These are phyloP conservation scores for Taiozyma sp. DNA, from an alignment of 1,139 yeast genomes.

Conservation along the genomic window DNA sequence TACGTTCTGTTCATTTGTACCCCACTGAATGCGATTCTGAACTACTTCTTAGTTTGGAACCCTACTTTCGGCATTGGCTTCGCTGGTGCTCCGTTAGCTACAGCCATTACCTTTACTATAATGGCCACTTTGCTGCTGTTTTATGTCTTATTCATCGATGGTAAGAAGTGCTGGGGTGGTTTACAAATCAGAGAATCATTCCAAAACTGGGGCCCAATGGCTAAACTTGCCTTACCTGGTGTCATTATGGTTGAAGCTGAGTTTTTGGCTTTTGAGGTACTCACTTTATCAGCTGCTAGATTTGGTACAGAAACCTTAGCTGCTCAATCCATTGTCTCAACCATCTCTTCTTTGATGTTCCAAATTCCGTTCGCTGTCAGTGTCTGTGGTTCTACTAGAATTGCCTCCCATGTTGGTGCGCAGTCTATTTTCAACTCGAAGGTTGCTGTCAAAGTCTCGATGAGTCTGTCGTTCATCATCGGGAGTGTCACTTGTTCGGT, in stretches of 20 bases:
- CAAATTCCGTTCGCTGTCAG: conserved; percentile 39
- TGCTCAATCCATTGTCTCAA: conserved; percentile 38
- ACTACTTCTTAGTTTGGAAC: conserved; percentile 34
- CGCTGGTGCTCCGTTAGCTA: conserved; percentile 38
- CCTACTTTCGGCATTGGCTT: conserved; percentile 32
- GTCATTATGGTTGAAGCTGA: conserved; percentile 40
- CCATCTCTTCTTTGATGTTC: conserved; percentile 34
- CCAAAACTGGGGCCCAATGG: conserved; percentile 33
- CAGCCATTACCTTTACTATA: conserved; percentile 33
- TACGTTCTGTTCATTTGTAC: conserved; percentile 34
- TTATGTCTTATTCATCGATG: conserved; percentile 33
- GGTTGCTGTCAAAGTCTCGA: conserved; percentile 27
- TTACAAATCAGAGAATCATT: conserved; percentile 27
- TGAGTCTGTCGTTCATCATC: conserved; percentile 24
- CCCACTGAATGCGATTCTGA: conserved; percentile 33
- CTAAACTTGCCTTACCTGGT: conserved; percentile 36
- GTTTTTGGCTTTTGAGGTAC: conserved; percentile 38
- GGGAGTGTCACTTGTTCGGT: conserved; percentile 29
- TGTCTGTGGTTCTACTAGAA: conserved; percentile 37
- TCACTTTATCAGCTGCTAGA: conserved; percentile 35
- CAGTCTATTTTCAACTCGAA: conserved; percentile 26
- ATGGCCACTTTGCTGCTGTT: conserved; percentile 30
- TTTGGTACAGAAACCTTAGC: conserved; percentile 39
- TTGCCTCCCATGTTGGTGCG: conserved; percentile 36
- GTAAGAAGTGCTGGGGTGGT: conserved; percentile 40